Conservation (phyloP, 1,139 yeast species). For the Suhomyces kunorum region DNA sequence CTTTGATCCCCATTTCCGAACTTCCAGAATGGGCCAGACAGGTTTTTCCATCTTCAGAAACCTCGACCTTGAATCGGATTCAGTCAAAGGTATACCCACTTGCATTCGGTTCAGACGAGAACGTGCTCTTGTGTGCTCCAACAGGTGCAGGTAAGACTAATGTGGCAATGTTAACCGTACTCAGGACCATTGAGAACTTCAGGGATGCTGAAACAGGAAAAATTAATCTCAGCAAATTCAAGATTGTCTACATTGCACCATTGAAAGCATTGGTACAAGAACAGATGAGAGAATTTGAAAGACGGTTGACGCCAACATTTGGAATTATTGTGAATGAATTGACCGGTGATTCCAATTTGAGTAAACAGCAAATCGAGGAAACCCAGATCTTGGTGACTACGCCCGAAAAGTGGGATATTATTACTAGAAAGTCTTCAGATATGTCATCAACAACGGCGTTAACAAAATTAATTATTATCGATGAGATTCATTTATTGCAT, state of each 20-base stretch:
- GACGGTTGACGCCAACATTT: conserved; percentile 60
- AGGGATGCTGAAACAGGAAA: conserved; percentile 49
- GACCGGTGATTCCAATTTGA: conserved; percentile 86
- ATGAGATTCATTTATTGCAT: conserved; percentile 90
- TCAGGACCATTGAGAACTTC: conserved; percentile 60
- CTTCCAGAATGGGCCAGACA: conserved; percentile 82
- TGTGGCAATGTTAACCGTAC: conserved; percentile 81
- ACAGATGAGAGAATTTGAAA: conserved; percentile 82
- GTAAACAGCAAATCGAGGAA: conserved; percentile 71
- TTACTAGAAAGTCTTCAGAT: conserved; percentile 77
- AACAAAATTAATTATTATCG: conserved; percentile 78
- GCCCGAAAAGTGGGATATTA: conserved; percentile 96
- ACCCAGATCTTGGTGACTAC: conserved; percentile 91
- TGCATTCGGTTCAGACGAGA: conserved; percentile 72
- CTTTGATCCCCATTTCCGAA: conserved; percentile 56
- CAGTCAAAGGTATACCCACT: conserved; percentile 81
- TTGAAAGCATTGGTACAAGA: conserved; percentile 93
- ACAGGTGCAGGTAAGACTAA: conserved; percentile 99
- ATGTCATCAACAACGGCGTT: conserved; percentile 55
- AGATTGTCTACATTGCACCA: conserved; percentile 91
- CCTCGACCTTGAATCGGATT: conserved; percentile 69
- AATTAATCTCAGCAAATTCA: conserved; percentile 58
- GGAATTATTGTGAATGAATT: conserved; percentile 81
- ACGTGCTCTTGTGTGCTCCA: conserved; percentile 88
- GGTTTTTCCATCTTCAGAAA: conserved; percentile 72